Conservation (phyloP, 2,329 filamentous ascomycete species). For the Geosmithia putterillii region DNA sequence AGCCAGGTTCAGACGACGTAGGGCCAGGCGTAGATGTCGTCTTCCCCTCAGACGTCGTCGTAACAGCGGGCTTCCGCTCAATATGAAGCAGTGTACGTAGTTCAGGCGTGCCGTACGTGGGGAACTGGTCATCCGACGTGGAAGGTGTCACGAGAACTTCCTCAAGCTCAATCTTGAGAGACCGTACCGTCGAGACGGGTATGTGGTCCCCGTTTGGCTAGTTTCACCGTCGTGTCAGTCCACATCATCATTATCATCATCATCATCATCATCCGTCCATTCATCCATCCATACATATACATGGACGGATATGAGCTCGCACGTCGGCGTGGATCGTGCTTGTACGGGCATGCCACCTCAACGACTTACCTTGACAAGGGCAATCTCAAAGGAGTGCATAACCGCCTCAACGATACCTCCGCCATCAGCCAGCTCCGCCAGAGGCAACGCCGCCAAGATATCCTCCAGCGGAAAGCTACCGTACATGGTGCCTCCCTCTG, state of each 20-base stretch:
- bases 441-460: conserved; percentile 34
- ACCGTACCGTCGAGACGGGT: neutral
- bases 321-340: neutral
- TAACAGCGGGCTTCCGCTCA: neutral
- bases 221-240: neutral
- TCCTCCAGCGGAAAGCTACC: conserved; percentile 32
- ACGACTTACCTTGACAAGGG: conserved; percentile 19
- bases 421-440: neutral
- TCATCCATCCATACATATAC: too few relatives aligned
- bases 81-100: neutral
- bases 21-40: neutral
- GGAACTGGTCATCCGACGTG: conserved; percentile 1
- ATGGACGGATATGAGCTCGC: neutral
- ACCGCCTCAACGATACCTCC: conserved; percentile 13
- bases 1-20: too few relatives aligned
- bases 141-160: neutral
- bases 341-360: neutral
- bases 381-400: conserved; percentile 14
- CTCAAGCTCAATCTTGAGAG: conserved; percentile 4
- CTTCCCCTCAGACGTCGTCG: neutral
- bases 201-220: conserved; percentile 1
- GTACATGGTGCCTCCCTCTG: conserved; percentile 15
- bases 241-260: neutral
- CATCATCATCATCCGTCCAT: too few relatives aligned
- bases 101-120: neutral